Evolutionary conservation across 2,329 filamentous ascomycete species (phyloP), one percentile per base, ranked within the genome.

Genomic region (Reticulascus tulasneorum): DNA sequence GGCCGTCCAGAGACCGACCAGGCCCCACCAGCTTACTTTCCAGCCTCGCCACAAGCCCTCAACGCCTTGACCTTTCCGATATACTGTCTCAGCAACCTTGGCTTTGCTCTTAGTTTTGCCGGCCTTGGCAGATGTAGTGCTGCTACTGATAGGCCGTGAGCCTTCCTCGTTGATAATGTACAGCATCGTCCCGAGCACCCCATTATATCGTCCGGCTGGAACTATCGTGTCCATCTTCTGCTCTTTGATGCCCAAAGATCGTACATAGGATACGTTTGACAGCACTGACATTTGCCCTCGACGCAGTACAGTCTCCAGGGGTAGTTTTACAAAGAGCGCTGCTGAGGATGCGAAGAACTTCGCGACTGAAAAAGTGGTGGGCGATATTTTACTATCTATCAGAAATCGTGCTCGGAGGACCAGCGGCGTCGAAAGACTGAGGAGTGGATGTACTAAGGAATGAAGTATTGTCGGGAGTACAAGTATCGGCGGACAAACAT

Each of bases 151-250:
- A 47, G 71, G 61, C 8, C 77, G 67, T 41, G 69, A 70, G 7
- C 93, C 93, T 59, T 98, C 93, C 51, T 94, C 86, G 23, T 82
- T 75, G 2, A 86, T 74, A 43, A 98, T 93, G 42, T 78, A 77
- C 71, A 88, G 91, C 76, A 96, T 90, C 3, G 91, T 96, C 4
- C 88, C 86, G n/a, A 93, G 59, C 2, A 95, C 73, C n/a, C 93
- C 93, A 22, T 78, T 72, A 58, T 95, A 98, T 5, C 77, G 77
- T 3, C 89, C 90, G 0, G 86, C 72, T 3, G 85, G 80, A 1
- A 97, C 80, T 36, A 96, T 82, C 0, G 87, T 89, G 37, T 87
- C 80, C 29, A 86, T 55, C 30, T 62, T 57, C 21, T 59, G 56
- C 4, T 58, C 60, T 19, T 59, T 53, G 23, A 34, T 21, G 15